Evolutionary conservation across 1,284 basidiomycete species (phyloP), one percentile per base, ranked within the genome.

Genomic region (Pseudozyma pruni): DNA sequence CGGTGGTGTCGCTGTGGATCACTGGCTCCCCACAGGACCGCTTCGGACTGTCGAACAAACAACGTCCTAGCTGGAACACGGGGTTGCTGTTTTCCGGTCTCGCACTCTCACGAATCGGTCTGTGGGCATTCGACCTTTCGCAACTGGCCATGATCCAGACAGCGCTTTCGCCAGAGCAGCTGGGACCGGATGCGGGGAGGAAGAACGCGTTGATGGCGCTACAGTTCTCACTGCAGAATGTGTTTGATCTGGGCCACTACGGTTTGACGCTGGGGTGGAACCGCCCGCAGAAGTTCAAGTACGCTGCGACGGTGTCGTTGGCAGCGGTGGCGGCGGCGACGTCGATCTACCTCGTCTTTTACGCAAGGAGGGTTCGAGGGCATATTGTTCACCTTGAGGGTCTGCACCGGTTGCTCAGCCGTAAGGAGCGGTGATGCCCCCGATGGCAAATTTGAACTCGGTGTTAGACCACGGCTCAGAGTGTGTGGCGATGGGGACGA

Each of bases 91-190:
- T 68, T 46, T 45, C 62, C 81, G 86, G 86, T 4, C 84, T 87
- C 82, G 86, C 86, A 13, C 67, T 86, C 2, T 86, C 85, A 0
- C 80, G 86, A 8, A 84, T 87, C 27, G 86, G 86, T 0, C 79
- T 87, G 0, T 87, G 86, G 86, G 83, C 84, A 0, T 87, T 87
- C 66, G 86, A 87, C 61, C 82, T 87, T 9, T 83, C 83, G 22
- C 86, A 87, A 56, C 80, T 86, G 20, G 85, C 86, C 41, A 83
- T 86, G 62, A 57, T 74, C 8, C 74, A 78, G 27, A 58, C 53
- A 0, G 72, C 72, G 4, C 56, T 76, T 1, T 58, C 50, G 25
- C 60, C 55, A 8, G 56, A 64, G 4, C 69, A 63, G 32, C 49
- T 70, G 0, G 67, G 67, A 14, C 35, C 46, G 1, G 56, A 70